Percentiles rank a stretch among this genome's conserved stretches.
Evolutionary conservation across 202 grass and related monocot genomes (phyloP).

Genomic region (Setaria viridis): DNA sequence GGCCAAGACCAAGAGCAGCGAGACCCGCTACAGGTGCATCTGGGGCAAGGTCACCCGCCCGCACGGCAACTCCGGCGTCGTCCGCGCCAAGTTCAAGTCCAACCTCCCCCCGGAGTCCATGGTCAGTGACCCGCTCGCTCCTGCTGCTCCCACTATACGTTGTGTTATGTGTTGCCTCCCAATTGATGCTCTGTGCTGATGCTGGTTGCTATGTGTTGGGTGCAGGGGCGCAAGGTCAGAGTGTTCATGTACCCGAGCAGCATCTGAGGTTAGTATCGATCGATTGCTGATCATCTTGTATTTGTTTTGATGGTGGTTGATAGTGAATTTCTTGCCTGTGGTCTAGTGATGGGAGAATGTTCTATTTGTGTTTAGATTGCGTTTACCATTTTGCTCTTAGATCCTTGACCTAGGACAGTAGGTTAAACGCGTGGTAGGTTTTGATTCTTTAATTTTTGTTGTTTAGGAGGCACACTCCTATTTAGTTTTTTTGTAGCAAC

Average conservation of each 20-base stretch:
- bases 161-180: not conserved
- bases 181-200: constrained; percentile 18
- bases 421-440: too few relatives aligned
- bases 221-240: constrained; percentile 77
- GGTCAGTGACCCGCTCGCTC: constrained; percentile 25
- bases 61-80: constrained; percentile 71
- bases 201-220: not conserved
- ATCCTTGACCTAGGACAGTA: not conserved
- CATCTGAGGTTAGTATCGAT: constrained; percentile 66
- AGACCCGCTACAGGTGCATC: constrained; percentile 65
- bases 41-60: constrained; percentile 77
- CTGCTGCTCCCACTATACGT: rapidly evolving
- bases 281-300: not conserved
- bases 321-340: not conserved
- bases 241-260: constrained; percentile 95
- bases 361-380: too few relatives aligned
- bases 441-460: not conserved
- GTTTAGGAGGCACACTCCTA: not conserved
- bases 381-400: not conserved
- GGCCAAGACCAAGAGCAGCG: constrained; percentile 74
- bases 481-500: too few relatives aligned
- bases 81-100: constrained; percentile 79
- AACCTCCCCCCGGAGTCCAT: constrained; percentile 77
- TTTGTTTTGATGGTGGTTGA: not conserved
- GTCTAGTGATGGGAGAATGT: not conserved